A percentile compares a stretch with the other conserved stretches of the same genome.
phyloP scores from a whole-genome alignment of 2,329 filamentous ascomycete species.

The Pyrenochaeta sp. region DNA sequence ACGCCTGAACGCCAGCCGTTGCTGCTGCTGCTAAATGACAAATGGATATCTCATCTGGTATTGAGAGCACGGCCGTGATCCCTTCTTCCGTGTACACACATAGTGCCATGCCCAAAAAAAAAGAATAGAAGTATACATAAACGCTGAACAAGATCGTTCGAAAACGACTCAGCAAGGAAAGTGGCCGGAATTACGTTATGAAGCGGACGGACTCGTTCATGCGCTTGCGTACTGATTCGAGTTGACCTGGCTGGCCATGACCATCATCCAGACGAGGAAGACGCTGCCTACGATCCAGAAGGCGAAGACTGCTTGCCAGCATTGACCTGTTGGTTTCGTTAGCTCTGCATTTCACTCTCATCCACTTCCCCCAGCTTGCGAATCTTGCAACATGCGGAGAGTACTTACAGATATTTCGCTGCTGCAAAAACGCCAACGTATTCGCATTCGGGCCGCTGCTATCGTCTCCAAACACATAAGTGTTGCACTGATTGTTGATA shows the following conservation, averaged over 20 bases:
- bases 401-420: slow-evolving; percentile 67
- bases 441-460: slow-evolving; percentile 59
- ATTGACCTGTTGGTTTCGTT: slow-evolving; percentile 57
- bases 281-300: slow-evolving; percentile 70
- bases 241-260: slow-evolving; percentile 67
- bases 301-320: slow-evolving; percentile 70
- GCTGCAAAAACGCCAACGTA: slow-evolving; percentile 69
- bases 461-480: slow-evolving; percentile 59
- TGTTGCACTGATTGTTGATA: slow-evolving; percentile 67
- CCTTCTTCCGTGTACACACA: neutral
- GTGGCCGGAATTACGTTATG: neutral
- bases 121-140: neutral
- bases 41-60: neutral
- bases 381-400: neutral
- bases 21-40: neutral
- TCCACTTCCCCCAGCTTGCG: too few species aligned
- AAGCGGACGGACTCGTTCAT: neutral
- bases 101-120: neutral
- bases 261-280: slow-evolving; percentile 73
- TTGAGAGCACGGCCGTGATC: neutral
- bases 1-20: slow-evolving; percentile 5
- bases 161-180: too few species aligned
- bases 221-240: slow-evolving; percentile 50
- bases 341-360: slow-evolving; percentile 3
- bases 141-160: neutral